These are phyloP conservation scores for Oryza longistaminata DNA, from an alignment of 176 grass and related monocot genomes.

Conservation along the genomic window DNA sequence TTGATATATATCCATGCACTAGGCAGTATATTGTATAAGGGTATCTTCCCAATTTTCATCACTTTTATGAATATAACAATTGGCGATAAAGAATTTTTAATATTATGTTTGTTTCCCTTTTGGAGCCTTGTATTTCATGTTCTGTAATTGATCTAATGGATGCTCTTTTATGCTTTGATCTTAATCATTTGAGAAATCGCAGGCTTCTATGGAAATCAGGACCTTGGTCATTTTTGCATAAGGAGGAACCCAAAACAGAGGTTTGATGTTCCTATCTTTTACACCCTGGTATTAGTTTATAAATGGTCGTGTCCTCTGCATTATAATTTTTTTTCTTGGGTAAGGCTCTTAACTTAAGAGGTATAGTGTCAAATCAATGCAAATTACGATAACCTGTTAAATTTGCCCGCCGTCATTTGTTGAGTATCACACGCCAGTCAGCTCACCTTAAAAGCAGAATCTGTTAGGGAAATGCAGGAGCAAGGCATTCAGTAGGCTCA, in stretches of 20 bases:
- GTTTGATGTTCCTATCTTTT: conserved; percentile 31
- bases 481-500: neutral
- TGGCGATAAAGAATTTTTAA: conserved; percentile 9
- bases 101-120: neutral
- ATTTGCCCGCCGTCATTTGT: neutral
- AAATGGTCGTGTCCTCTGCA: neutral
- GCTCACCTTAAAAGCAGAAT: neutral
- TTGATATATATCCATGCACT: neutral
- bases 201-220: conserved; percentile 85
- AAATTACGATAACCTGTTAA: neutral
- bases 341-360: neutral
- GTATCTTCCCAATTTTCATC: neutral
- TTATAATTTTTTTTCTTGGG: neutral
- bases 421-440: neutral
- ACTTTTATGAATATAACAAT: neutral
- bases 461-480: neutral
- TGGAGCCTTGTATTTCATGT: neutral
- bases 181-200: conserved; percentile 21
- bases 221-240: conserved; percentile 85
- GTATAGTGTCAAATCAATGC: neutral
- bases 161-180: neutral
- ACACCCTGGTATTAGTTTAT: neutral
- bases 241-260: conserved; percentile 48
- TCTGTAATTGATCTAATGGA: neutral
- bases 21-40: neutral